Base-by-base conservation (phyloP, 148 eudicot species). In the Talinum fruticosum region DNA sequence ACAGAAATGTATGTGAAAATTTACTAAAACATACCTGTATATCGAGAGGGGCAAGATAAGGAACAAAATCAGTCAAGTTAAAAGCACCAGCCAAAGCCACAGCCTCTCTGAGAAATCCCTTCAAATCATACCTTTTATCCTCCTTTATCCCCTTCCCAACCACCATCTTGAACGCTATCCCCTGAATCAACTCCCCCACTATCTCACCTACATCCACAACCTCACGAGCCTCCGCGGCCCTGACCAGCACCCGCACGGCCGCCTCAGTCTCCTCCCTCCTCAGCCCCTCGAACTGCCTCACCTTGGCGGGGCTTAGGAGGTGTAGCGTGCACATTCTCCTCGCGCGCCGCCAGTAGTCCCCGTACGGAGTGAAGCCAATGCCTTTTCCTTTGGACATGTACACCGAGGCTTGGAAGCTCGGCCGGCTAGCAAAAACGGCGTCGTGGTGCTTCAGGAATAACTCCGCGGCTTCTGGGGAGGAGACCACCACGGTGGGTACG, bases 11-110 rank as follows among this genome's bases (percentile, higher is more conserved):
- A n/a, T n/a, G n/a, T n/a, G n/a, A n/a, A n/a, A n/a, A n/a, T n/a
- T n/a, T n/a, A n/a, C n/a, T n/a, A n/a, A n/a, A n/a, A n/a, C n/a
- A 29, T 54, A 77, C 80, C 80, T 77, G 80, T 26, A 77, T 18
- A 77, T 77, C 80, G 10, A 77, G 35, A 32, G 80, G 68, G 2
- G 80, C 80, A 69, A 77, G 67, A 8, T 14, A 38, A 53, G 80
- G 80, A 69, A 77, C 29, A 77, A 53, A 77, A 69, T 77, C 80
- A 77, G 53, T 68, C 26, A 77, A 15, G 37, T 77, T 77, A 28
- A 70, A 57, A 10, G 67, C 54, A 53, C 67, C 80, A 16, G 67
- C 74, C 53, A 77, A 36, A 26, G 33, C 26, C 68, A 77, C n/a
- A 16, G 71, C 68, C 37, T 77, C 53, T 35, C 53, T 35, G 15